Percentiles rank a stretch among this genome's conserved stretches.
Conservation (phyloP, 2,329 filamentous ascomycete species). For the Fusarium nisikadoi region DNA sequence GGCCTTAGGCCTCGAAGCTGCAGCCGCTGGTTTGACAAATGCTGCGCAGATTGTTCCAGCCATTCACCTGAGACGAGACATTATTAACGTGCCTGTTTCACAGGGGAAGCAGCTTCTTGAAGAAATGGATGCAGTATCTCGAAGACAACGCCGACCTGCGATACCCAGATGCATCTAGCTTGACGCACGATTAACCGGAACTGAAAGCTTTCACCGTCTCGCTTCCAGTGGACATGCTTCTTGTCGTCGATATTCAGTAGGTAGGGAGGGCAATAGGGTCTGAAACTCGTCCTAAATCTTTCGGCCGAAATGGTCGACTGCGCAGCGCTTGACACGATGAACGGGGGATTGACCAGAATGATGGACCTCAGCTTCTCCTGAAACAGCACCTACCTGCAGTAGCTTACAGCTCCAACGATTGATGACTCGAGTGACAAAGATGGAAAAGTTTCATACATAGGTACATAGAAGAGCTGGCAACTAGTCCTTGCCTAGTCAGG, state of each 20-base stretch:
- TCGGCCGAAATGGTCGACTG: constrained; percentile 20
- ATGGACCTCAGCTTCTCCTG: constrained; percentile 29
- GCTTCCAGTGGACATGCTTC: not conserved
- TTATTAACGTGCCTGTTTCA: constrained; percentile 31
- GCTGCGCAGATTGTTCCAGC: constrained; percentile 34
- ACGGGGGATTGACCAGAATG: constrained; percentile 5
- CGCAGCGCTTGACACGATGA: constrained; percentile 1
- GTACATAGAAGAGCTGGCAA: constrained; percentile 4
- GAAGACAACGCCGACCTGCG: constrained; percentile 91
- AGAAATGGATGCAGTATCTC: constrained; percentile 89
- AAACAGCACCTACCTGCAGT: constrained; percentile 24
- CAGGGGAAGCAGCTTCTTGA: constrained; percentile 87
- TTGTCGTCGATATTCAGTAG: not conserved
- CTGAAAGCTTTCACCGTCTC: not conserved
- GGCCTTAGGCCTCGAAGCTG: constrained; percentile 13
- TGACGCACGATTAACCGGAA: constrained; percentile 41
- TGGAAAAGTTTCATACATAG: not conserved
- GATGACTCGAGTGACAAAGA: constrained; percentile 4
- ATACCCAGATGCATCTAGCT: constrained; percentile 76
- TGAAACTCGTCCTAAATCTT: not conserved
- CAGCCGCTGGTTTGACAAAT: constrained; percentile 24
- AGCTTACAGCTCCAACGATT: constrained; percentile 8
- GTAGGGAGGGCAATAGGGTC: not conserved
- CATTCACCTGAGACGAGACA: constrained; percentile 36
- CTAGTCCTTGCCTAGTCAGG: not conserved